phyloP scores from a whole-genome alignment of 306 rosid species.

The Lathyrus oleraceus region DNA sequence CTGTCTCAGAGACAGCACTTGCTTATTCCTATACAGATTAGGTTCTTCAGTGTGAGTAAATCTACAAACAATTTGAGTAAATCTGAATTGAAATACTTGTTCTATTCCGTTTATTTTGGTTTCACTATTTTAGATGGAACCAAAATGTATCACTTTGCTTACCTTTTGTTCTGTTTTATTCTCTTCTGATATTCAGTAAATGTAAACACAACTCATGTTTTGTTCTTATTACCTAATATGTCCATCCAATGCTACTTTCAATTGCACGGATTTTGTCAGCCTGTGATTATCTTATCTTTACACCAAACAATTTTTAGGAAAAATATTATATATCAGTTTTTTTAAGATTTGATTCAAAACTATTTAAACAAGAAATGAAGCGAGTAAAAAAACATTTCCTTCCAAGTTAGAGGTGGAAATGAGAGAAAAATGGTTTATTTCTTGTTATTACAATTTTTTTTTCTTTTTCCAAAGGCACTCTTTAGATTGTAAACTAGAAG shows the following conservation, averaged over 20 bases:
- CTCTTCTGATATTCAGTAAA: neutral
- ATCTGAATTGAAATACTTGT: neutral
- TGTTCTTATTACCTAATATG: neutral
- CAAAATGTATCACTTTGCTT: neutral
- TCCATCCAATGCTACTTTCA: neutral
- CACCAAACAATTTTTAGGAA: neutral
- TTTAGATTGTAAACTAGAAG: neutral
- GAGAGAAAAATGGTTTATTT: neutral
- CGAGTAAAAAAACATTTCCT: neutral
- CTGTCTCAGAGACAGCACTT: conserved; percentile 6
- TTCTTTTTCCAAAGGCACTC: conserved; percentile 1
- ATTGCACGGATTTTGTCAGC: neutral
- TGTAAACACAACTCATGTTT: neutral
- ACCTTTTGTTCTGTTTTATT: neutral
- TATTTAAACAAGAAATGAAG: neutral
- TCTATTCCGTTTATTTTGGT: neutral
- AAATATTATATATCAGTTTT: neutral
- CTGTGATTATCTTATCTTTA: neutral
- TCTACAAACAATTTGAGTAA: neutral
- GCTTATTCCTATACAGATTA: conserved; percentile 19
- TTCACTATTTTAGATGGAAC: conserved; percentile 4
- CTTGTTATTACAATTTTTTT: neutral
- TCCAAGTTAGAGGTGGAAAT: conserved; percentile 1
- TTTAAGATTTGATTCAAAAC: neutral
- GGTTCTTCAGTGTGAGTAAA: neutral